Base-by-base conservation (phyloP, 2,329 filamentous ascomycete genomes). In the Daldinia sp. region DNA sequence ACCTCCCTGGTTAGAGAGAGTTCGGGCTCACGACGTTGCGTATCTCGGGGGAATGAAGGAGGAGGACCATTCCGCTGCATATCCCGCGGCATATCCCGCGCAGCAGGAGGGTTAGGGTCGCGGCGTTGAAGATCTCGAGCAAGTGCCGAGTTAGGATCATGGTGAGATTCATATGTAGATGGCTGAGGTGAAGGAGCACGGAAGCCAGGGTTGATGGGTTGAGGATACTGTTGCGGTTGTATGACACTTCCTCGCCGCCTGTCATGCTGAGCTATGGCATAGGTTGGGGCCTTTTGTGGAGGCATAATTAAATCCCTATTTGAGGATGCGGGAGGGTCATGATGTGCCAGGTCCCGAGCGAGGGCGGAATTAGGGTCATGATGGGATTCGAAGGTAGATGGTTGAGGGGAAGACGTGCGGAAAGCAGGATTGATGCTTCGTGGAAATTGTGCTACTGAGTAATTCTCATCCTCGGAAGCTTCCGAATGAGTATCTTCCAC, bases 341-440 rank as follows among this genome's bases (percentile, higher is more conserved):
- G 79, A 62, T 90, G 90, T 18, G 86, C 88, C 78, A 96, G 81
- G 69, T 93, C 89, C 61, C 89, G 86, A 6, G 91, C 91, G 63
- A 96, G 82, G 48, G 88, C 87, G 6, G 91, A 92, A 74, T 94
- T 89, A 2, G 93, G 93, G 75, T 97, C 94, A 78, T 97, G 92
- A 73, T 97, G 94, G 39, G 94, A 97, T 76, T 97, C 93, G 73
- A 92, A 97, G 0, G 91, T 93, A 3, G 96, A 98, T 10, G 95
- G 95, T 77, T 97, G 94, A 1, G 97, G 96, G 6, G 96, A 99
- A 0, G 96, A 97, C n/a, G 92, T 94, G 69, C 97, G 89, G 84
- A 97, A 98, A 0, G 94, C 93, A 18, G 97, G 95, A 76, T 99
- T 99, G 81, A 98, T 97, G 61, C 92, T 94, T 67, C 96, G 88